Base-by-base conservation (phyloP, 1,139 yeast species). In the Sugiyamaella japonica region DNA sequence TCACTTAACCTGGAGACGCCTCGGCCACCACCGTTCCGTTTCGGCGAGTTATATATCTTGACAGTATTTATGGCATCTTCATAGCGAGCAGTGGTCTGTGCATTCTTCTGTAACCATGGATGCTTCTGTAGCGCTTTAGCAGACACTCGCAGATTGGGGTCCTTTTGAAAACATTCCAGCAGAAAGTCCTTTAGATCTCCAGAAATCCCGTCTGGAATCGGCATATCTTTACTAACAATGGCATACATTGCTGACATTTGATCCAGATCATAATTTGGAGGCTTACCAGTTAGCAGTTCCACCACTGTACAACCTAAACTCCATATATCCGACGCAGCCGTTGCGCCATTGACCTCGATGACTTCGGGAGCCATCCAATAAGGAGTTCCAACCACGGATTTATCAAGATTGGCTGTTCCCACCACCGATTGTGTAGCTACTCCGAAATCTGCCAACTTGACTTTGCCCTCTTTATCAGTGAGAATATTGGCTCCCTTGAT, bases 221-320 rank as follows among this genome's bases (percentile, higher is more conserved):
- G 89, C 1, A 95, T 93, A 8, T 83, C 85, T 57, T 90, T 96
- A 15, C 89, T 84, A 1, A 95, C 97, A 54, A 91, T 89, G 0
- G 97, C 96, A 73, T 89, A 96, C 60, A 93, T 77, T 0, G 97
- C 91, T 0, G 95, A 89, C 84, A 90, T 86, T 25, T 90, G 89
- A 56, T 85, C 84, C 55, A 86, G 73, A 50, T 89, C 85, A 60
- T 86, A 86, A 63, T 89, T 89, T 0, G 98, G 97, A 0, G 99
- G 98, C 52, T 83, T 78, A 0, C 89, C 96, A 0, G 97, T 86
- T 53, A 89, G 75, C 49, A 93, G 73, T 68, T 93, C 99, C 8
- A 91, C 83, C 3, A 91, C 81, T 0, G 98, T 93, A 15, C 97
- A 96, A 1, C 98, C 99, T 37, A 93, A 72, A n/a, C 97, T 88